Base-by-base conservation (phyloP, 768 basidiomycete genomes). In the Boletus rubescentipes region DNA sequence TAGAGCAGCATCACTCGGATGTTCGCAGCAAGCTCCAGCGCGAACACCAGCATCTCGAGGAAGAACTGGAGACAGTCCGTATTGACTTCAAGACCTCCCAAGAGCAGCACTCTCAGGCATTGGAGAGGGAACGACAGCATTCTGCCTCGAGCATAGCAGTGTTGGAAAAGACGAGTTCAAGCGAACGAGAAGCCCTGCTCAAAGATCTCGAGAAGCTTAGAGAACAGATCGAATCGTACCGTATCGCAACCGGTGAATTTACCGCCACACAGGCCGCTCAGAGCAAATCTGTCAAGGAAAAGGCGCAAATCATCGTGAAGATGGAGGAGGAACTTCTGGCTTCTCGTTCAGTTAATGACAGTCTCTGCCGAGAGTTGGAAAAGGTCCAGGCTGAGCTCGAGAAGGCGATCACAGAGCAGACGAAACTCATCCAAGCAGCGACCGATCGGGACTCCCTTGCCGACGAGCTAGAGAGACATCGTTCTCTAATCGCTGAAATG, bases 401-500 rank as follows among this genome's bases (percentile, higher is more conserved):
- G 45, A 75, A 73, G 57, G 82, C 83, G 31, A 80, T 76, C 32
- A 71, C 64, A 15, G 83, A 87, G 63, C 84, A 87, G 60, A 77
- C 79, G 4, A 79, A 79, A 63, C 79, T 90, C 11, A 73, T 84
- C 31, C 80, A 85, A 59, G 89, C 90, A 65, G 84, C 82, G 10
- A 88, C 89, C 9, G 86, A 87, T 60, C 85, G 84, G 37, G 83
- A 91, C 60, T 85, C 87, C 16, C 77, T 91, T 35, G 82, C 81
- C 10, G 78, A 80, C 20, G 90, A 94, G 64, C 74, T 93, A 32
- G 90, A 93, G 61, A 82, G 78, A 34, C 88, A 91, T 68, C 88
- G 89, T 23, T 85, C 84, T 9, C 75, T 84, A 29, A 75, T 93
- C 15, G 85, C 86, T 23, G 91, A 93, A 61, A 72, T 87, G 68